Percentiles rank a stretch among this genome's conserved stretches.
These are phyloP conservation scores for Colletotrichum tropicicola DNA, from an alignment of 2,329 filamentous ascomycete genomes.

Conservation along the genomic window DNA sequence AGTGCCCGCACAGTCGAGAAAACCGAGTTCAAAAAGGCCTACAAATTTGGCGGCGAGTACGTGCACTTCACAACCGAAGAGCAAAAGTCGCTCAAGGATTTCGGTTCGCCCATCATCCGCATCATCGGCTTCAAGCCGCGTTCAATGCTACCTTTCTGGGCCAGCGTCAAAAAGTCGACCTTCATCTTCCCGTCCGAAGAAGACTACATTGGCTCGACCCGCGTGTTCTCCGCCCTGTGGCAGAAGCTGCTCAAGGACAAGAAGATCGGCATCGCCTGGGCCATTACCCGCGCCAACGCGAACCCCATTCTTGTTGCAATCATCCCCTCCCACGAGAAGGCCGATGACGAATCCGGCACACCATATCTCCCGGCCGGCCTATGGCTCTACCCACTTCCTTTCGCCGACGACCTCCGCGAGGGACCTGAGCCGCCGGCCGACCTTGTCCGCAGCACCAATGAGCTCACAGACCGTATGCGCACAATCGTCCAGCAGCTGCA, in stretches of 20 bases:
- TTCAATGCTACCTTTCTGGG: constrained; percentile 80
- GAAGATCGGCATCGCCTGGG: constrained; percentile 91
- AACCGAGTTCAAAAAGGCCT: constrained; percentile 86
- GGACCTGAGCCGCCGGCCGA: constrained; percentile 72
- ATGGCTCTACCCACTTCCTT: constrained; percentile 90
- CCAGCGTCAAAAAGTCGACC: constrained; percentile 83
- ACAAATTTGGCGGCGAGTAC: constrained; percentile 93
- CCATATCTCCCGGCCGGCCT: constrained; percentile 83
- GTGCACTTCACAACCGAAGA: constrained; percentile 89
- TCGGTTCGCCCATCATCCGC: constrained; percentile 83
- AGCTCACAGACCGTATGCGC: constrained; percentile 83
- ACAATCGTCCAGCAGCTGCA: constrained; percentile 85
- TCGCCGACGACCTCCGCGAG: constrained; percentile 85
- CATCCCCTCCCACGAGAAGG: constrained; percentile 75
- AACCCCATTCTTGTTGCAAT: constrained; percentile 83
- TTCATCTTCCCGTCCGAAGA: constrained; percentile 97
- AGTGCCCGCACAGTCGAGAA: constrained; percentile 81
- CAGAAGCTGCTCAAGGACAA: constrained; percentile 83
- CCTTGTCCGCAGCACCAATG: constrained; percentile 67
- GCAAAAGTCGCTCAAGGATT: constrained; percentile 78
- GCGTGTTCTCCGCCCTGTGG: constrained; percentile 91
- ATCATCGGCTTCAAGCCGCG: constrained; percentile 95
- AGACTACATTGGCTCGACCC: constrained; percentile 87
- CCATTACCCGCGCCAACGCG: constrained; percentile 82
- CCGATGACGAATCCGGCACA: constrained; percentile 71